phyloP scores from a whole-genome alignment of 495 filamentous ascomycete species.

The Penicillium paradoxum region DNA sequence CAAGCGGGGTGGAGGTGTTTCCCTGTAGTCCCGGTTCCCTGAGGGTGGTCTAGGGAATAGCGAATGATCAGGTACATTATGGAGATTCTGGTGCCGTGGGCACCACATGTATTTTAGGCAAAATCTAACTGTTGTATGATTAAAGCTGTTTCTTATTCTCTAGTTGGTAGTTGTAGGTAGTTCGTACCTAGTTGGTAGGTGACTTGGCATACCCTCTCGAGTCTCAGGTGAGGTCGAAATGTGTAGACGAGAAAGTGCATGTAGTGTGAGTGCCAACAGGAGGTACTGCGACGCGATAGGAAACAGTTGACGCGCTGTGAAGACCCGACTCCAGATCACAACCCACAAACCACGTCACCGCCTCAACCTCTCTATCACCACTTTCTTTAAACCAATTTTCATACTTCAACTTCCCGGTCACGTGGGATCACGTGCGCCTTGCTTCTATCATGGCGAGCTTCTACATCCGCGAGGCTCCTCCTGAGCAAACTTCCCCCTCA shows the following conservation, averaged over 20 bases:
- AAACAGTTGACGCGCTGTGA: no score
- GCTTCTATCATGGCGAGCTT: neutral
- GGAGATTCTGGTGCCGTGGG: neutral
- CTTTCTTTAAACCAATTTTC: no score
- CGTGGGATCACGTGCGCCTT: neutral
- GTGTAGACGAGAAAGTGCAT: neutral
- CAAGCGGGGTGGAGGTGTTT: neutral
- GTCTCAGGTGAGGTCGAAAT: no score
- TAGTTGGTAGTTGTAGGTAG: neutral
- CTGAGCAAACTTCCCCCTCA: neutral
- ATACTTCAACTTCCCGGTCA: neutral
- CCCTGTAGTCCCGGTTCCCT: neutral
- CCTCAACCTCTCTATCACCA: no score
- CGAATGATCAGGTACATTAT: slow-evolving; percentile 3
- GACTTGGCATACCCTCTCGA: neutral
- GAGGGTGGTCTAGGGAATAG: neutral
- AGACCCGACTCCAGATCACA: no score
- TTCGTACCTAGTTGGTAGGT: neutral
- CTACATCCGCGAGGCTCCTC: neutral
- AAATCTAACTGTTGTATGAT: slow-evolving; percentile 1
- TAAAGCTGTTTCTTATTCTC: slow-evolving; percentile 1
- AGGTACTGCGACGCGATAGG: no score
- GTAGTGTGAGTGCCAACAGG: no score
- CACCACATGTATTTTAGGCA: slow-evolving; percentile 3
- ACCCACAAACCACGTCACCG: no score